These are phyloP conservation scores for Crucibulum laeve DNA, from an alignment of 768 basidiomycete species.

Conservation along the genomic window DNA sequence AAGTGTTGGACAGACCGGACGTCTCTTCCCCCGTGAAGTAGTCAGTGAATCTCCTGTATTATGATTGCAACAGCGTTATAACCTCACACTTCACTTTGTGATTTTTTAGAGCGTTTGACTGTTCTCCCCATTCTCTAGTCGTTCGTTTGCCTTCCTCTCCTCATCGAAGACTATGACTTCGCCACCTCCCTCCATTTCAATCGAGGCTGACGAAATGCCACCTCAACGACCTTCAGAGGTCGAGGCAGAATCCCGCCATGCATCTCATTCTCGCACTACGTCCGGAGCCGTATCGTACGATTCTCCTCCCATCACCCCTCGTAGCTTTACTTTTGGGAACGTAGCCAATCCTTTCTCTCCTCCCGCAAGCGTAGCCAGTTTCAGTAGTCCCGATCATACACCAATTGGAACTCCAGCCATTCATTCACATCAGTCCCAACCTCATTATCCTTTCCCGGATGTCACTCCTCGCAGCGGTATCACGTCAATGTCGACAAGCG, in stretches of 20 bases:
- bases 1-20: conserved; percentile 24
- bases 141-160: too few relatives aligned
- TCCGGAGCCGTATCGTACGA: conserved; percentile 27
- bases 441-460: conserved; percentile 29
- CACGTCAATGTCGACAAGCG: conserved; percentile 34
- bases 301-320: conserved; percentile 38
- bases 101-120: conserved; percentile 10
- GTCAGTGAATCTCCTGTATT: conserved; percentile 11
- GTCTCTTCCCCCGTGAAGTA: conserved; percentile 16
- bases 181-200: background rate
- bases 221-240: conserved; percentile 26
- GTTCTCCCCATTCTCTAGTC: too few relatives aligned
- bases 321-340: conserved; percentile 27
- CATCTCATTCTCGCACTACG: conserved; percentile 29
- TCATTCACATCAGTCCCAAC: conserved; percentile 3
- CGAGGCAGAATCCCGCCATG: conserved; percentile 19
- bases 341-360: conserved; percentile 48
- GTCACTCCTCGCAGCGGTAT: conserved; percentile 27
- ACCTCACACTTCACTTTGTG: conserved; percentile 16
- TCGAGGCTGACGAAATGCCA: conserved; percentile 16
- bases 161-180: background rate
- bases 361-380: conserved; percentile 41
- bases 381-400: conserved; percentile 30
- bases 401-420: conserved; percentile 19
- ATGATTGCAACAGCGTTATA: conserved; percentile 21